A percentile compares a stretch with the other conserved stretches of the same genome.
These are phyloP conservation scores for Trebouxia gelatinosa DNA, from an alignment of 163 green algal genomes.

Conservation along the genomic window DNA sequence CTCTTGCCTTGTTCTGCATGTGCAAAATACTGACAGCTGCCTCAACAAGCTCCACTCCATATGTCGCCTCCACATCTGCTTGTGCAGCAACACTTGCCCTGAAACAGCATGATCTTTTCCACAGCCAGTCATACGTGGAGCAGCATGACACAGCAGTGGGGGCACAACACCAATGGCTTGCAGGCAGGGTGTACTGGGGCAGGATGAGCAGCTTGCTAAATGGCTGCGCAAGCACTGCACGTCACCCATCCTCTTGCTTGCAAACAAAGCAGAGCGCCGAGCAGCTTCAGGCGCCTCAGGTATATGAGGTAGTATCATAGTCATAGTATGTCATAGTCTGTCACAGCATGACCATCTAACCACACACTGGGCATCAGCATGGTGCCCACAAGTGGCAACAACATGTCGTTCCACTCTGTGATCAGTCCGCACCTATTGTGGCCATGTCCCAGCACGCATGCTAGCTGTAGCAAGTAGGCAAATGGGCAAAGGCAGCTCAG, in stretches of 20 bases:
- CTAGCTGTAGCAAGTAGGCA: too few species aligned
- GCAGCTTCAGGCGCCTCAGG: conserved; percentile 40
- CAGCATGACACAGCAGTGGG: background rate
- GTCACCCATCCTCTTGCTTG: conserved; percentile 62
- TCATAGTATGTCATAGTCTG: too few species aligned
- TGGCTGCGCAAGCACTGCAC: conserved; percentile 64
- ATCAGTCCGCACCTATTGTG: too few species aligned
- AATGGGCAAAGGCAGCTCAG: too few species aligned
- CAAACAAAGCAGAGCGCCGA: conserved; percentile 87
- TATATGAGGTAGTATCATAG: too few species aligned
- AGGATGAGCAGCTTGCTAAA: conserved; percentile 65
- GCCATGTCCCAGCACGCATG: too few species aligned
- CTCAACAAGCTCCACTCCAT: background rate
- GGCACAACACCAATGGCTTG: background rate
- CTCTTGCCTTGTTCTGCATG: background rate
- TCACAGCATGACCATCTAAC: too few species aligned
- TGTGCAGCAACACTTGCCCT: background rate
- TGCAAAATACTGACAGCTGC: background rate
- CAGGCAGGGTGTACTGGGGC: conserved; percentile 60
- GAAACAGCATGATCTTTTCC: background rate
- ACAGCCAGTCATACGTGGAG: background rate
- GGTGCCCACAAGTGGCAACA: too few species aligned
- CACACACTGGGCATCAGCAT: too few species aligned
- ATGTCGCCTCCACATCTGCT: background rate
- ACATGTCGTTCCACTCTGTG: too few species aligned